These are phyloP conservation scores for Capillidium heterosporum DNA, from an alignment of 371 early-diverging fungal species.

Conservation along the genomic window DNA sequence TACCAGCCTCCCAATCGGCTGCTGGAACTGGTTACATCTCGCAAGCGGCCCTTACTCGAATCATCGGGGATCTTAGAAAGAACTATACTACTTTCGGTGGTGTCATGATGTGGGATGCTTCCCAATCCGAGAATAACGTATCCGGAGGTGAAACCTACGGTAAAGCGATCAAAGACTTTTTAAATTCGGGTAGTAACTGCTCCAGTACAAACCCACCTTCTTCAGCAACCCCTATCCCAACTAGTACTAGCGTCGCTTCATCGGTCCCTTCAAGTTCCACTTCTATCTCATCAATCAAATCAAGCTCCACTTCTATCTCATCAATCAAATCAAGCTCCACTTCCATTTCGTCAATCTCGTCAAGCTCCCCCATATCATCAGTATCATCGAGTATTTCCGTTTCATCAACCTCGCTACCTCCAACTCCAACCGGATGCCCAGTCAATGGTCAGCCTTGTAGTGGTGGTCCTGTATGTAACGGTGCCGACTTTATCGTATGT, in stretches of 20 bases:
- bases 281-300: neutral
- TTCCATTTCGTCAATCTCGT: no score
- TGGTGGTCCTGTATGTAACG: neutral
- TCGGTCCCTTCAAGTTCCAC: neutral
- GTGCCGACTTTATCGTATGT: neutral
- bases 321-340: neutral
- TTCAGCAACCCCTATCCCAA: neutral
- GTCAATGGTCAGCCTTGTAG: slow-evolving; percentile 1
- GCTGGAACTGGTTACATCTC: slow-evolving; percentile 31
- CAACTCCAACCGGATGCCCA: neutral
- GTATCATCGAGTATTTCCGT: neutral
- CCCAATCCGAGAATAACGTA: slow-evolving; percentile 2
- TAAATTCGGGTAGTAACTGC: neutral
- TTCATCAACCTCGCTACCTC: neutral
- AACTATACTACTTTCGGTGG: slow-evolving; percentile 32
- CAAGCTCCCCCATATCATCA: no score
- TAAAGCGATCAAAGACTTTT: neutral
- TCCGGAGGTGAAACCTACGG: neutral
- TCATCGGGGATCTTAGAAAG: slow-evolving; percentile 15
- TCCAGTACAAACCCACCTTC: neutral
- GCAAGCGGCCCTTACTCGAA: slow-evolving; percentile 16
- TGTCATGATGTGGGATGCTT: slow-evolving; percentile 48
- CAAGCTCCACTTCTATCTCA: neutral
- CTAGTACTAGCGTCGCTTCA: neutral
- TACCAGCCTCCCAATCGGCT: slow-evolving; percentile 35